Evolutionary conservation across 2,329 filamentous ascomycete genomes (phyloP), one percentile per base, ranked within the genome.

Genomic region (Fusarium tanahbumbuense): DNA sequence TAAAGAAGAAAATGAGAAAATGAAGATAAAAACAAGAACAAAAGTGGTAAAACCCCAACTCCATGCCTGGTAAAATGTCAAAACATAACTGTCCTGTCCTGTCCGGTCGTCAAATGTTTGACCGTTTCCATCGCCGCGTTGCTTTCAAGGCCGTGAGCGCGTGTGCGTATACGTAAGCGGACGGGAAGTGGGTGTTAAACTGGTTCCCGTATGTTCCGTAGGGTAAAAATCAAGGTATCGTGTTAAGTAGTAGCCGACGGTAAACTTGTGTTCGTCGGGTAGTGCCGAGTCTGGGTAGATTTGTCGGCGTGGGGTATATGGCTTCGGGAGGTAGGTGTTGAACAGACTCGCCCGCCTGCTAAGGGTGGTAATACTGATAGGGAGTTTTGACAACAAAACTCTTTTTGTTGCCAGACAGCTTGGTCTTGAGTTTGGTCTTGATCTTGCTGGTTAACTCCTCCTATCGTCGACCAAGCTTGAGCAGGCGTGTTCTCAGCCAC

Each of bases 401-500:
- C 50, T 69, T 62, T 27, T 63, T 58, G 28, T 48, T 48, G 30
- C 62, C 30, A 56, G 64, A 56, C 54, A 57, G 57, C 45, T 58
- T 34, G 49, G 59, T 64, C 56, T 50, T 72, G 56, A 64, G 57
- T 42, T 60, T 58, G 49, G 52, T 64, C 64, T 61, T 71, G 50
- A 49, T 66, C 64, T 61, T 52, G 68, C 68, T 68, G 59, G 72
- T 69, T 15, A 56, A 44, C 44, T 71, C 72, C 48, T 72, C 65
- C 78, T 81, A 82, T 70, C 79, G 79, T 72, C 79, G 77, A 53
- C 80, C 80, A 60, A 82, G 71, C 76, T 81, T 82, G 62, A 83
- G 76, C 60, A 83, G 73, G 57, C 81, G 77, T n/a, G 88, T 91
- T 64, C 88, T 82, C 27, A 91, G 76, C 89, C 89, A 91, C 58